A percentile compares a stretch with the other conserved stretches of the same genome.
These are phyloP conservation scores for Eutypa lata DNA, from an alignment of 2,329 filamentous ascomycete species.

Conservation along the genomic window DNA sequence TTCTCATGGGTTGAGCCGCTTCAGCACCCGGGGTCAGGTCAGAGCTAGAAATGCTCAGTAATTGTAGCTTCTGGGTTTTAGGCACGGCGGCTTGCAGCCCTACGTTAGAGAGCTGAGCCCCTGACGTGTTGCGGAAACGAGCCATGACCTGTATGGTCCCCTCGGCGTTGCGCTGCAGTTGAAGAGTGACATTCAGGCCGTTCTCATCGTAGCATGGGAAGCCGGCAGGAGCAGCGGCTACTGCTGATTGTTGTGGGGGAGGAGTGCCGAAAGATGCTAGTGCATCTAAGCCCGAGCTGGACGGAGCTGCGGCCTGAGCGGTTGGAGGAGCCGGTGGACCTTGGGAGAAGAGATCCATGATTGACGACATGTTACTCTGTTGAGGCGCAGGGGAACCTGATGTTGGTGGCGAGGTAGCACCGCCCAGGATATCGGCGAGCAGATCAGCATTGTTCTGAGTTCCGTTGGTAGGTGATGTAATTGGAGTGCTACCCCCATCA, in stretches of 20 bases:
- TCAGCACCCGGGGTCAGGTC: conserved; percentile 76
- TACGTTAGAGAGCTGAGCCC: conserved; percentile 65
- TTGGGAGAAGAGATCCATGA: conserved; percentile 83
- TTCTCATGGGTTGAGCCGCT: conserved; percentile 86
- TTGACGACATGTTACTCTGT: conserved; percentile 61
- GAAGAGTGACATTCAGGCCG: conserved; percentile 75
- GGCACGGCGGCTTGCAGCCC: conserved; percentile 92
- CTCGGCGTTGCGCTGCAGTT: conserved; percentile 78
- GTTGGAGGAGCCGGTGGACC: conserved; percentile 38
- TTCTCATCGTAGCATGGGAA: conserved; percentile 84
- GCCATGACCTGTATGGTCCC: conserved; percentile 78
- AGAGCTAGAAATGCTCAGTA: conserved; percentile 82
- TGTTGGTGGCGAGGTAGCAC: conserved; percentile 51
- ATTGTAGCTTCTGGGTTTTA: conserved; percentile 90
- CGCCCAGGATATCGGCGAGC: conserved; percentile 86
- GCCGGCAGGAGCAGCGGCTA: conserved; percentile 44
- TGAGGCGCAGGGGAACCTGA: conserved; percentile 49
- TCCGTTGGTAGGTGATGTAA: conserved; percentile 51
- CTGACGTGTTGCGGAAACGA: conserved; percentile 75
- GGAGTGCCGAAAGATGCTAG: conserved; percentile 49
- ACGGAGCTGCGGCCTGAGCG: conserved; percentile 35
- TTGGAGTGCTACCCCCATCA: conserved; percentile 58
- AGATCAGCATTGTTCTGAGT: conserved; percentile 77
- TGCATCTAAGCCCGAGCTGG: conserved; percentile 45
- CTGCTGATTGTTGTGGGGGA: conserved; percentile 41